Evolutionary conservation across 1,284 basidiomycete species (phyloP).

Genomic region (Wallemia ichthyophaga): DNA sequence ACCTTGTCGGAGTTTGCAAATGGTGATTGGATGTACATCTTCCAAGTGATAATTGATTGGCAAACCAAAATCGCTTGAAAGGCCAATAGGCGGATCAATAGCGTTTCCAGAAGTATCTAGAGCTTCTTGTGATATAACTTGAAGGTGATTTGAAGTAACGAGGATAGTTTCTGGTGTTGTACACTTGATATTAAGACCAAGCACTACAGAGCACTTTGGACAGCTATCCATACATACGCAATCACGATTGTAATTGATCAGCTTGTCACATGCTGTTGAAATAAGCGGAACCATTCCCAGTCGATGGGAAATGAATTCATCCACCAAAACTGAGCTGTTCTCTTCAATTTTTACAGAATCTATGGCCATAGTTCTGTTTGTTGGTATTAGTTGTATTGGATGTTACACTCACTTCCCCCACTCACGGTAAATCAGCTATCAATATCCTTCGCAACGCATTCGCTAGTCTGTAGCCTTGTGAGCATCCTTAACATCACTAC

Average conservation of each 20-base stretch:
- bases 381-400: background rate
- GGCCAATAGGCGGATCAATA: background rate
- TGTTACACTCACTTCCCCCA: conserved; percentile 14
- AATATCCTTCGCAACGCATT: conserved; percentile 65
- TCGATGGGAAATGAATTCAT: conserved; percentile 91
- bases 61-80: background rate
- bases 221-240: conserved; percentile 10
- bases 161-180: conserved; percentile 9
- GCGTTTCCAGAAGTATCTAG: background rate
- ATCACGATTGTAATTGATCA: conserved; percentile 49
- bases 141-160: background rate
- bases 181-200: conserved; percentile 40
- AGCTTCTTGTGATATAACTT: background rate
- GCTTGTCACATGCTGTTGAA: conserved; percentile 53
- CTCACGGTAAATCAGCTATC: conserved; percentile 81
- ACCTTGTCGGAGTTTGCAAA: conserved; percentile 75
- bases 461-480: conserved; percentile 28
- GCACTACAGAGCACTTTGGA: conserved; percentile 36
- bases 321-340: conserved; percentile 79
- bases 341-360: conserved; percentile 80
- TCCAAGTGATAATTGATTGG: conserved; percentile 2
- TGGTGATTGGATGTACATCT: conserved; percentile 25
- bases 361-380: conserved; percentile 30
- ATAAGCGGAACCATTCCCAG: conserved; percentile 78
- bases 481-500: conserved; percentile 4